Evolutionary conservation across 2,329 filamentous ascomycete genomes (phyloP).

Genomic region (Fusarium drepaniforme): DNA sequence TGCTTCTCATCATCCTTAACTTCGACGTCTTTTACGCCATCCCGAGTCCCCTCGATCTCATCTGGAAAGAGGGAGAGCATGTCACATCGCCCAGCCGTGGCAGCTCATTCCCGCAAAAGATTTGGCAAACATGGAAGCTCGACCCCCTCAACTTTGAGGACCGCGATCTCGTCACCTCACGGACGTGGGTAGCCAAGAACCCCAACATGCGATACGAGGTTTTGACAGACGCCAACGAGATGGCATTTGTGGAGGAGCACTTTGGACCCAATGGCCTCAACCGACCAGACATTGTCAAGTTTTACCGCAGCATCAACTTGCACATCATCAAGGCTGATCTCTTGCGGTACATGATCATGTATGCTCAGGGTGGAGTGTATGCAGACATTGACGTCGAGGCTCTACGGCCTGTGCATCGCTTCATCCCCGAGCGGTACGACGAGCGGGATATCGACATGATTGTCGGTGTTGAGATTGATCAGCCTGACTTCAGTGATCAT

Average conservation of each 20-base stretch:
- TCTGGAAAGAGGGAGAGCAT: constrained; percentile 27
- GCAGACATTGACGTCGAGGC: constrained; percentile 61
- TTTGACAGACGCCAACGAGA: constrained; percentile 75
- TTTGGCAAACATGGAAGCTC: constrained; percentile 84
- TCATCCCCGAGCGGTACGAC: constrained; percentile 65
- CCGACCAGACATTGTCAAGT: constrained; percentile 73
- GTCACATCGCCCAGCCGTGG: constrained; percentile 31
- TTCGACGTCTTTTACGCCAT: constrained; percentile 53
- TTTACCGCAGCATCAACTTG: constrained; percentile 70
- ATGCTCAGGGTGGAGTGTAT: constrained; percentile 83
- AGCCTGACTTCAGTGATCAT: constrained; percentile 73
- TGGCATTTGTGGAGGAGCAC: constrained; percentile 75
- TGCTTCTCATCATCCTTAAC: constrained; percentile 62
- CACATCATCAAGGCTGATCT: constrained; percentile 76
- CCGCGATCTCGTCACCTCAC: constrained; percentile 69
- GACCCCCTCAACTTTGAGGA: constrained; percentile 75
- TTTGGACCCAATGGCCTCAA: constrained; percentile 75
- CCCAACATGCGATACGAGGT: constrained; percentile 76
- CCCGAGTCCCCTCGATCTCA: constrained; percentile 36
- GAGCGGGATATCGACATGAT: constrained; percentile 77
- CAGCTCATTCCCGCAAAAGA: constrained; percentile 71
- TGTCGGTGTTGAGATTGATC: constrained; percentile 78
- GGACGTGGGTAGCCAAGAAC: constrained; percentile 76
- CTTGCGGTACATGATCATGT: constrained; percentile 77
- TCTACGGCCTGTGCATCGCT: constrained; percentile 49